phyloP scores from a whole-genome alignment of 202 grass and related monocot species.

The Saccharum hybrid region DNA sequence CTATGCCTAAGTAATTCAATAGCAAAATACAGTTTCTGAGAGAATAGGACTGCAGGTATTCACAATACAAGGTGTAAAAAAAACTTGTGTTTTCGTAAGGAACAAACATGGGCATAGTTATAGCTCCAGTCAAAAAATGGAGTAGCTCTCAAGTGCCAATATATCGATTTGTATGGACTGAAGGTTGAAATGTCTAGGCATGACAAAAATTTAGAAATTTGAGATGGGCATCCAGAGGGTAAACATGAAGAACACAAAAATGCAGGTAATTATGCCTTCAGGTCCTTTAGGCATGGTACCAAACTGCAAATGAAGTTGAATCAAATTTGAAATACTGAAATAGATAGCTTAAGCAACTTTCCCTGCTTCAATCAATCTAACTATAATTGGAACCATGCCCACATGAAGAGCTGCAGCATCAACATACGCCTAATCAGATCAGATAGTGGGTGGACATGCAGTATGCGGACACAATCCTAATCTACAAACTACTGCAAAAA shows the following conservation, averaged over 20 bases:
- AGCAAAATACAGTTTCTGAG: not conserved
- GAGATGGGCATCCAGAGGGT: not conserved
- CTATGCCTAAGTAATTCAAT: conserved; percentile 1
- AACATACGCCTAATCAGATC: not conserved
- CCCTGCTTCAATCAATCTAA: not conserved
- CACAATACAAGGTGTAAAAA: not conserved
- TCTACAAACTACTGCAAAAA: not conserved
- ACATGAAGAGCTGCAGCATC: not conserved
- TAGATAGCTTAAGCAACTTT: conserved; percentile 12
- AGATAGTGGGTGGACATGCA: not conserved
- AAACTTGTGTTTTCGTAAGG: not conserved
- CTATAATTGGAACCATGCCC: not conserved
- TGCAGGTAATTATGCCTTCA: conserved; percentile 2
- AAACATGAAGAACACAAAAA: conserved; percentile 27
- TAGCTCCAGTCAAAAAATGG: not conserved
- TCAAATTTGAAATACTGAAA: not conserved
- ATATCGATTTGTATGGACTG: not conserved
- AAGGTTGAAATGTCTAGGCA: not conserved
- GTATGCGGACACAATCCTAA: not conserved
- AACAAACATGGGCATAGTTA: not conserved
- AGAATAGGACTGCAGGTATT: conserved; percentile 25
- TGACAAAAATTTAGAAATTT: conserved; percentile 6
- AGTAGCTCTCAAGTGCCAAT: not conserved
- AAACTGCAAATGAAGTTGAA: not conserved
- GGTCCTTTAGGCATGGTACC: not conserved